Evolutionary conservation across 23 red algal species (phyloP).

Genomic region (Gracilaria domingensis): DNA sequence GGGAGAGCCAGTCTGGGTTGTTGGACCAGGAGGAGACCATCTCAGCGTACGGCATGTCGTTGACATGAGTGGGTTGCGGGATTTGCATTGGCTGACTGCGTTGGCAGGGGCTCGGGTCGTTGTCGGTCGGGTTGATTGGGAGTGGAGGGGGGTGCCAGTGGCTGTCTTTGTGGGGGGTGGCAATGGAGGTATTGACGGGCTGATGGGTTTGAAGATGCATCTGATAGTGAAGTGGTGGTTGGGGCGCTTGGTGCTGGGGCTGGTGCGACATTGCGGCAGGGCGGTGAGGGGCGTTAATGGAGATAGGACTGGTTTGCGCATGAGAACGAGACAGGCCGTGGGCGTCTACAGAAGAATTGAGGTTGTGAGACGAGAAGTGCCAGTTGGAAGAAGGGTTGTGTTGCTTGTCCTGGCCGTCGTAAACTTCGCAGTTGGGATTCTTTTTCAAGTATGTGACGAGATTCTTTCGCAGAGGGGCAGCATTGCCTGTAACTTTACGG

Average conservation of each 20-base stretch:
- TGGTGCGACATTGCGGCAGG: background rate
- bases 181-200: slow-evolving; percentile 1
- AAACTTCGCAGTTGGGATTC: slow-evolving; percentile 92
- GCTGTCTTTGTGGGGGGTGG: background rate
- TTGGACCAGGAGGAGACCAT: slow-evolving; percentile 68
- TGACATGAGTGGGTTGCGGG: slow-evolving; percentile 9
- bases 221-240: background rate
- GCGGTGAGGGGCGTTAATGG: slow-evolving; percentile 1
- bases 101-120: background rate
- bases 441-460: slow-evolving; percentile 82
- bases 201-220: slow-evolving; percentile 10
- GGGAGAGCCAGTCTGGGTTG: slow-evolving; percentile 44
- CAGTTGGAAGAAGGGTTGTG: background rate
- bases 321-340: background rate
- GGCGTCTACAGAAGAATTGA: slow-evolving; percentile 1
- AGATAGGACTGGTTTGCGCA: background rate
- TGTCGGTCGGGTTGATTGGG: background rate
- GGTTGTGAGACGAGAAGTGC: background rate
- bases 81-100: slow-evolving; percentile 31
- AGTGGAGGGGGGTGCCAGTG: background rate
- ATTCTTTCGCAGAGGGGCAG: slow-evolving; percentile 93
- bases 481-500: slow-evolving; percentile 96
- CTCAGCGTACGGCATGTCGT: slow-evolving; percentile 17
- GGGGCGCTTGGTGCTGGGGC: too few relatives aligned
- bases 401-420: slow-evolving; percentile 84